Conservation (phyloP, 1,139 yeast genomes). For the Geotrichum restrictum region DNA sequence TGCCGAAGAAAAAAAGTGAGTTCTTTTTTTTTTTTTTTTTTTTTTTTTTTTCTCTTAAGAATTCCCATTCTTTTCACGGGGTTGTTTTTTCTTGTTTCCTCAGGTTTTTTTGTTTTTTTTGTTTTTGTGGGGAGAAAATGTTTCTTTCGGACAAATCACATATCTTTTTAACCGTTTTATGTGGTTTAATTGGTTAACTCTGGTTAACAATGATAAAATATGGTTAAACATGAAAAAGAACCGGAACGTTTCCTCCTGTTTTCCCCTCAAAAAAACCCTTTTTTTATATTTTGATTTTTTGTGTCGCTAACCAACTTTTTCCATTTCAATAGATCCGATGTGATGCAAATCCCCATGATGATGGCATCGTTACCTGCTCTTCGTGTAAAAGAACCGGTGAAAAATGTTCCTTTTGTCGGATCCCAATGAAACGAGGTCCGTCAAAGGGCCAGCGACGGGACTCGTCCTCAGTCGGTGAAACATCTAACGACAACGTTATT, state of each 20-base stretch:
- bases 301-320: not conserved
- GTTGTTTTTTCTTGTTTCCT: too few relatives aligned
- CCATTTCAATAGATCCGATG: conserved; percentile 39
- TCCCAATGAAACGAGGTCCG: conserved; percentile 46
- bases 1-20: conserved; percentile 4
- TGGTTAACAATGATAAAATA: too few relatives aligned
- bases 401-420: conserved; percentile 41
- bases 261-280: not conserved
- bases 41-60: not conserved
- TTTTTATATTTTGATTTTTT: not conserved
- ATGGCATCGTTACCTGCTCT: conserved; percentile 35
- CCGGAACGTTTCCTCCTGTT: not conserved
- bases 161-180: too few relatives aligned
- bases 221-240: too few relatives aligned
- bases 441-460: conserved; percentile 34
- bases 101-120: not conserved
- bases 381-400: conserved; percentile 41
- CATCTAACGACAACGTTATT: not conserved
- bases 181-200: too few relatives aligned
- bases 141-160: too few relatives aligned
- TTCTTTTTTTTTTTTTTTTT: not conserved
- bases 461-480: too few relatives aligned
- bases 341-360: conserved; percentile 36
- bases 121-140: not conserved
- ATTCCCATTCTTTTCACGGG: too few relatives aligned